phyloP scores from a whole-genome alignment of 2,329 filamentous ascomycete genomes.

The Aspergillus novofumigatus region DNA sequence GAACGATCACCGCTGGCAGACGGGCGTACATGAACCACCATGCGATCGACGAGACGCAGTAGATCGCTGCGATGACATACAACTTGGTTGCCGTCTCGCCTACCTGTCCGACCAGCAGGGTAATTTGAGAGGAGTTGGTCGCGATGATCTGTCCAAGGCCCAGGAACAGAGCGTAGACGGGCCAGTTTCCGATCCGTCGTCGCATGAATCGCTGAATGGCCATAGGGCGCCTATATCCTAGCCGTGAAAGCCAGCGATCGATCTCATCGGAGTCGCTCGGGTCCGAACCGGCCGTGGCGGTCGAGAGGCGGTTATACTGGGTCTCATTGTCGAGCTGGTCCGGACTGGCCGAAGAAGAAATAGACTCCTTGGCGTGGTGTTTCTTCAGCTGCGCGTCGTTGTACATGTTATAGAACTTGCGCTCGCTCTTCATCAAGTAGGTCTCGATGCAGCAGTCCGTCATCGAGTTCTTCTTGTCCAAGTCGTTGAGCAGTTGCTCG shows the following conservation, averaged over 20 bases:
- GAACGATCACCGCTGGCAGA: slow-evolving; percentile 51
- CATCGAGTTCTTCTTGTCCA: slow-evolving; percentile 55
- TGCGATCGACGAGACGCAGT: slow-evolving; percentile 52
- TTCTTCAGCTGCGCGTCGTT: slow-evolving; percentile 55
- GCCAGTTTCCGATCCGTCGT: slow-evolving; percentile 58
- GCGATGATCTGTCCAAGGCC: slow-evolving; percentile 60
- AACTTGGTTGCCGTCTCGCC: slow-evolving; percentile 56
- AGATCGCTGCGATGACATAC: slow-evolving; percentile 58
- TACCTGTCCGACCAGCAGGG: slow-evolving; percentile 60
- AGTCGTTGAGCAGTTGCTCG: slow-evolving; percentile 50
- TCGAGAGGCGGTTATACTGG: not conserved
- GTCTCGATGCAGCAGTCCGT: slow-evolving; percentile 26
- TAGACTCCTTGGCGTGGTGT: slow-evolving; percentile 41
- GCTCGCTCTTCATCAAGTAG: slow-evolving; percentile 52
- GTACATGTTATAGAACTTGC: slow-evolving; percentile 59
- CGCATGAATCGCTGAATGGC: slow-evolving; percentile 34
- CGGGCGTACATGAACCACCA: slow-evolving; percentile 62
- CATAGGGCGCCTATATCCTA: slow-evolving; percentile 46
- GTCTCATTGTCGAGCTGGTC: not conserved
- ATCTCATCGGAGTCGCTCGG: not conserved
- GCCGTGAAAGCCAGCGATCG: slow-evolving; percentile 40
- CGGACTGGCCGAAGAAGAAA: slow-evolving; percentile 18
- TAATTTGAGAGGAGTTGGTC: slow-evolving; percentile 64
- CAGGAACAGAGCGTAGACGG: slow-evolving; percentile 57
- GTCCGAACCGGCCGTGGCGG: not conserved